These are phyloP conservation scores for Knoxdaviesia capensis DNA, from an alignment of 2,329 filamentous ascomycete species.

Conservation along the genomic window DNA sequence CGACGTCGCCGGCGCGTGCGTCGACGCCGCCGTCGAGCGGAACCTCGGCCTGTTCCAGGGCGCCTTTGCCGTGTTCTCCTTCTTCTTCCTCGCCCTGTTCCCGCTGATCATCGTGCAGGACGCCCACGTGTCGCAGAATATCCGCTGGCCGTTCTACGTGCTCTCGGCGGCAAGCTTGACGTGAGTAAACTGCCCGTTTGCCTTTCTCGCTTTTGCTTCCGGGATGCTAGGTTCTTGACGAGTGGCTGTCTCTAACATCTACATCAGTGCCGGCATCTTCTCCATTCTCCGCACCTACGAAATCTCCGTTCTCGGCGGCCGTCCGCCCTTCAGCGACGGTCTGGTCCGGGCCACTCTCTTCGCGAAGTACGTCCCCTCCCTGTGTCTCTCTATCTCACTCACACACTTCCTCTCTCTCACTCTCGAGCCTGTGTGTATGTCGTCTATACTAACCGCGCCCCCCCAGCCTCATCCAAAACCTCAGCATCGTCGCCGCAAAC, in stretches of 20 bases:
- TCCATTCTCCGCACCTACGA: conserved; percentile 15
- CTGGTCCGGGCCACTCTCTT: conserved; percentile 13
- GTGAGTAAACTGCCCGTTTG: neutral
- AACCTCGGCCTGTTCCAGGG: conserved; percentile 16
- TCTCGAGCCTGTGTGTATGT: no score
- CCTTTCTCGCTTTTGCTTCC: no score
- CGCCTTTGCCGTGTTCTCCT: conserved; percentile 14
- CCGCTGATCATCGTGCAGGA: conserved; percentile 13
- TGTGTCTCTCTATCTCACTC: neutral
- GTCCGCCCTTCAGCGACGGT: conserved; percentile 11
- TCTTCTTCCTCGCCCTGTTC: conserved; percentile 16
- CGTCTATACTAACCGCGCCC: neutral
- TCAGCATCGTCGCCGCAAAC: conserved; percentile 17
- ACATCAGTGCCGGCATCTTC: conserved; percentile 12
- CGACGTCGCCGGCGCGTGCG: conserved; percentile 11
- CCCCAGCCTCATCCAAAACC: conserved; percentile 15
- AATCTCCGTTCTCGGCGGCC: conserved; percentile 10
- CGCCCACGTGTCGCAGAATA: conserved; percentile 9
- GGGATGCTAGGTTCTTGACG: no score
- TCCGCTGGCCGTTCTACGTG: conserved; percentile 15
- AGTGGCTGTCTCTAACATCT: neutral
- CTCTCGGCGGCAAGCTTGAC: conserved; percentile 7
- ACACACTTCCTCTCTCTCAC: no score
- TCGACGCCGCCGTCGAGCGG: conserved; percentile 12
- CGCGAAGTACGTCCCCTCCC: conserved; percentile 9